Base-by-base conservation (phyloP, 1,284 basidiomycete species). In the Marasmius oreades region DNA sequence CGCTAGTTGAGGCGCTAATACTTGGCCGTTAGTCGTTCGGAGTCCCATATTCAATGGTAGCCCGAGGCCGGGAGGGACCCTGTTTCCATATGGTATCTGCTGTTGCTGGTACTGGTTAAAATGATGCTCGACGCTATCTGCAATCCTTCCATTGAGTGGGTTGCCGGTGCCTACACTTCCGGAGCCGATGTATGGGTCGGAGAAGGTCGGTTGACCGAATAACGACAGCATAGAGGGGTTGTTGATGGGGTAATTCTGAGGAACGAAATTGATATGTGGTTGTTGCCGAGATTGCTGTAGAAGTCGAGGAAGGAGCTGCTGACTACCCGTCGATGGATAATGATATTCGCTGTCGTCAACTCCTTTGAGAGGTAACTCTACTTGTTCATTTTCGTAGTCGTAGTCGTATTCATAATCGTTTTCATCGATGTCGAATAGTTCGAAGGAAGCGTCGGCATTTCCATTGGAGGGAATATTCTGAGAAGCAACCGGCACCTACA, bases 371-470 rank as follows among this genome's bases (percentile, higher is more conserved):
- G 66, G 64, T 52, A 70, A 65, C 59, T 70, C 69, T 26, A 16
- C 23, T 20, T 69, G 69, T 22, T 65, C 62, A 33, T 70, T 66
- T 14, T 59, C 58, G 55, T 64, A 66, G 3, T 73, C 73, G 48
- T 69, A 65, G 51, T 75, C 73, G 56, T 73, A 71, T 65, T 77
- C 79, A 63, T 77, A 80, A 60, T 83, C 81, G 63, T 85, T 82
- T 67, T 89, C 86, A 62, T 88, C 83, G 61, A 89, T 89, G 64
- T 89, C 84, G 64, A 86, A 89, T 52, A 89, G 73, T 36, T 87
- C 80, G 23, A 80, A 76, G 51, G 76, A 76, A 63, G 77, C 70
- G 59, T 75, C 72, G 18, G 36, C 22, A 52, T 67, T 64, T 37
- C 63, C 68, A 22, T 28, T 37, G 18, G 31, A 18, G 36, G 57